Percentiles rank a stretch among this genome's conserved stretches.
These are phyloP conservation scores for Artomyces pyxidatus DNA, from an alignment of 768 basidiomycete species.

Conservation along the genomic window DNA sequence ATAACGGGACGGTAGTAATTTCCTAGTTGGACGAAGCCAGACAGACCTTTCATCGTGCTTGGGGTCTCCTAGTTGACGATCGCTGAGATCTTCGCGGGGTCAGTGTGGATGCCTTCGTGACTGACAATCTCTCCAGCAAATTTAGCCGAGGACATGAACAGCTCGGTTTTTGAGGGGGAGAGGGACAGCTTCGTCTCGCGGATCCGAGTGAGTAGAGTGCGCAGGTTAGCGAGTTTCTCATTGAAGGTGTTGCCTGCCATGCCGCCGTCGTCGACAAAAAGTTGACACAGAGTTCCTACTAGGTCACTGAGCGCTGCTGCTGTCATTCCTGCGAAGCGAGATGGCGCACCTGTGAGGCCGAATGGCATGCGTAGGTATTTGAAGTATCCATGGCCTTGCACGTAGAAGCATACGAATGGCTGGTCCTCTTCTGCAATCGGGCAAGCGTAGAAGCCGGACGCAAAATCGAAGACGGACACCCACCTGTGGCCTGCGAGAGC, in stretches of 20 bases:
- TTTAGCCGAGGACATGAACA: constrained; percentile 29
- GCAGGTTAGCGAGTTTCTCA: constrained; percentile 19
- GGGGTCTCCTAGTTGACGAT: constrained; percentile 28
- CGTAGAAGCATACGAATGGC: constrained; percentile 28
- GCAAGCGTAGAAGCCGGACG: constrained; percentile 28
- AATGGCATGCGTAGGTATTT: constrained; percentile 31
- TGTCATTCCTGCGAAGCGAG: constrained; percentile 23
- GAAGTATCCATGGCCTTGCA: constrained; percentile 31
- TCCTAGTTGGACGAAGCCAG: constrained; percentile 28
- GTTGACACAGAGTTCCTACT: constrained; percentile 17
- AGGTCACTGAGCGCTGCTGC: constrained; percentile 9
- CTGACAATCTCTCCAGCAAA: constrained; percentile 30
- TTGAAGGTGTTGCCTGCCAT: constrained; percentile 26
- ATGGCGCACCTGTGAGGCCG: constrained; percentile 32
- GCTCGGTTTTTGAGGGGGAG: constrained; percentile 26
- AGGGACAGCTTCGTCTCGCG: constrained; percentile 27
- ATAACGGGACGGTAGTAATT: constrained; percentile 29
- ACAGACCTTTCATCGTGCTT: constrained; percentile 20
- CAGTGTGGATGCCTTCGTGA: constrained; percentile 26
- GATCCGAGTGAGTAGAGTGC: constrained; percentile 20
- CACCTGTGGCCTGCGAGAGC: constrained; percentile 28
- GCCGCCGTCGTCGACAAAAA: constrained; percentile 34
- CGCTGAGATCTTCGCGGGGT: constrained; percentile 29
- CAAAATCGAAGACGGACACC: constrained; percentile 29
- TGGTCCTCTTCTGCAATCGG: constrained; percentile 7